Conservation (phyloP, 352 stramenopile species). For the Lagenidium giganteum region DNA sequence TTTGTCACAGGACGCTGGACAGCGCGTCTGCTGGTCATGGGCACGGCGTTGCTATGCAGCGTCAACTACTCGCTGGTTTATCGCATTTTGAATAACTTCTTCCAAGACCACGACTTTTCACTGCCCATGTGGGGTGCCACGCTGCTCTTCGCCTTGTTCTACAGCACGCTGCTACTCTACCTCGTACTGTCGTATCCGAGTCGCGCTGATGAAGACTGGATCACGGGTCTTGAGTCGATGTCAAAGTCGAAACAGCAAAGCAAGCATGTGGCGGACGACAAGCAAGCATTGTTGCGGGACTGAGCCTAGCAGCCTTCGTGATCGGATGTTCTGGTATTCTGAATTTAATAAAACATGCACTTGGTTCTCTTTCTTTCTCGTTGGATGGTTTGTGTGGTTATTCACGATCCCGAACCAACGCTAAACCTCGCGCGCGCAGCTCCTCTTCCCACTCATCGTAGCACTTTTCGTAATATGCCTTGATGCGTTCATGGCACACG, state of each 20-base stretch:
- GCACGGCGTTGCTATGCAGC: constrained; percentile 42
- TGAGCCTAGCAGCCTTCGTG: too few relatives aligned
- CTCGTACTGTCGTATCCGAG: constrained; percentile 51
- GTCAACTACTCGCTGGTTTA: constrained; percentile 69
- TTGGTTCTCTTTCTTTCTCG: too few relatives aligned
- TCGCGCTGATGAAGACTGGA: too few relatives aligned
- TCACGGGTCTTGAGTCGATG: too few relatives aligned
- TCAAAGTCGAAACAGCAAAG: too few relatives aligned
- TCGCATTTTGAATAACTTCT: constrained; percentile 35
- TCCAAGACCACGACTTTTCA: constrained; percentile 27
- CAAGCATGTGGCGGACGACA: too few relatives aligned
- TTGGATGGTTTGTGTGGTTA: too few relatives aligned
- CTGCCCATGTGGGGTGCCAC: constrained; percentile 10
- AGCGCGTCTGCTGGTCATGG: constrained; percentile 28
- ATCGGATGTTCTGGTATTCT: too few relatives aligned
- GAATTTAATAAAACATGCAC: too few relatives aligned
- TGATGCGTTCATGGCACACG: constrained; percentile 56
- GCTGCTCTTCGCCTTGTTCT: constrained; percentile 17
- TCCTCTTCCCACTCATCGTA: constrained; percentile 79
- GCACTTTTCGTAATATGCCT: constrained; percentile 72
- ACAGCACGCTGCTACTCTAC: constrained; percentile 44
- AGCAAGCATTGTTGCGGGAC: too few relatives aligned
- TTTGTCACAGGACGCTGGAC: constrained; percentile 34
- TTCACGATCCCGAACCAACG: constrained; percentile 64
- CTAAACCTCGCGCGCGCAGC: constrained; percentile 57